Conservation (phyloP, 2,329 filamentous ascomycete genomes). For the Beauveria varroae region DNA sequence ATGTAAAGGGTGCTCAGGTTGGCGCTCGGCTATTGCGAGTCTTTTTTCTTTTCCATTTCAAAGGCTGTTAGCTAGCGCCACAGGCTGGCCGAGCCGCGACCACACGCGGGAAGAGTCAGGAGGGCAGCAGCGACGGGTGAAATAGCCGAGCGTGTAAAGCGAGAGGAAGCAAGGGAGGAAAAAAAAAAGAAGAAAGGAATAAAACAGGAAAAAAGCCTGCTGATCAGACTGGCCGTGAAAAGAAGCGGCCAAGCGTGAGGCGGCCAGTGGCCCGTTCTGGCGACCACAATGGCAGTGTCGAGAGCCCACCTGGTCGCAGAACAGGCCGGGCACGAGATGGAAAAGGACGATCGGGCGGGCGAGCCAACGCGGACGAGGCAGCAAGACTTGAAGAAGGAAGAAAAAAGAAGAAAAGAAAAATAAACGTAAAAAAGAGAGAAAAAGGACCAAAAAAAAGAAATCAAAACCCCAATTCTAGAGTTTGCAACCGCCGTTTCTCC, state of each 20-base stretch:
- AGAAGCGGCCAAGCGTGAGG: not conserved
- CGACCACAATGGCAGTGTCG: not conserved
- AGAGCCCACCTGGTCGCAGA: not conserved
- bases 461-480: not conserved
- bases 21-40: no score
- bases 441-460: not conserved
- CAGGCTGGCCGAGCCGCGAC: no score
- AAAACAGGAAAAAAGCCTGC: not conserved
- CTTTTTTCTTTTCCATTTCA: no score
- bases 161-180: not conserved
- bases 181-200: not conserved
- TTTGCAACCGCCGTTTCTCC: not conserved
- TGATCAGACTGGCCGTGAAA: conserved; percentile 5
- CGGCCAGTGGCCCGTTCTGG: not conserved
- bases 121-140: no score
- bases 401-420: not conserved
- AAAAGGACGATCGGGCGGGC: no score
- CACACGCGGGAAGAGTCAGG: no score
- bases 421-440: not conserved
- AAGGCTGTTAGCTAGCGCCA: no score
- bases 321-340: not conserved
- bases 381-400: no score
- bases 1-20: no score
- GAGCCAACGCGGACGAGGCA: no score
- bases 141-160: no score